Base-by-base conservation (phyloP, 257 asterid species). In the Nicotiana tomentosiformis region DNA sequence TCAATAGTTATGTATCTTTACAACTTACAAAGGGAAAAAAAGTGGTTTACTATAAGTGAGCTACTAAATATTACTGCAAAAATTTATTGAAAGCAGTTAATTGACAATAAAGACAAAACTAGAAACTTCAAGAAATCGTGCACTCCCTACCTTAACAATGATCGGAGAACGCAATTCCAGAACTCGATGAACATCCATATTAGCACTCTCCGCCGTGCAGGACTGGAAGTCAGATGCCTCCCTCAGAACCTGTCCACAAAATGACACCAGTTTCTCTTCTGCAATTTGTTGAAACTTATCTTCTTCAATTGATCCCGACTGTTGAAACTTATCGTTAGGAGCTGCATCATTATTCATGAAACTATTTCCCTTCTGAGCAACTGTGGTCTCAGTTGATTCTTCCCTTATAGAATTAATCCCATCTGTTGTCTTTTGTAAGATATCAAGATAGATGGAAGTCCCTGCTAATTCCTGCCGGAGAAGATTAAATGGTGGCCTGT, bases 401-500 rank as follows among this genome's bases (percentile, higher is more conserved):
- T 85, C 95, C 35, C 82, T 84, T 62, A 82, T 81, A 78, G 60
- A 16, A 81, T 87, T 86, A 85, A 82, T 84, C 12, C 82, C 86
- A 57, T 86, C 84, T 16, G 98, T 96, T 46, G 98, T 81, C 92
- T 94, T 94, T 81, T 96, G 98, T 84, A 96, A 93, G 85, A 96
- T 89, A 89, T 94, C 97, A 81, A 96, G 88, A 87, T 96, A 96
- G 88, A 96, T 91, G 89, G 93, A 90, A 5, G 99, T 93, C 84
- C 97, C 99, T 84, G 97, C 92, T 84, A 96, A 86, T 88, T 96
- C 99, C 87, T 96, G 99, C 76, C 99, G 99, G 69, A 96, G 98
- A 92, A 96, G 99, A 90, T 96, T 96, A 86, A 90, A 88, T 5
- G 98, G 97, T 78, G 95, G 98, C 90, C 99, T 96, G 90, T 80